Conservation (phyloP, 805 yeast species). For the Candida mattraensis region DNA sequence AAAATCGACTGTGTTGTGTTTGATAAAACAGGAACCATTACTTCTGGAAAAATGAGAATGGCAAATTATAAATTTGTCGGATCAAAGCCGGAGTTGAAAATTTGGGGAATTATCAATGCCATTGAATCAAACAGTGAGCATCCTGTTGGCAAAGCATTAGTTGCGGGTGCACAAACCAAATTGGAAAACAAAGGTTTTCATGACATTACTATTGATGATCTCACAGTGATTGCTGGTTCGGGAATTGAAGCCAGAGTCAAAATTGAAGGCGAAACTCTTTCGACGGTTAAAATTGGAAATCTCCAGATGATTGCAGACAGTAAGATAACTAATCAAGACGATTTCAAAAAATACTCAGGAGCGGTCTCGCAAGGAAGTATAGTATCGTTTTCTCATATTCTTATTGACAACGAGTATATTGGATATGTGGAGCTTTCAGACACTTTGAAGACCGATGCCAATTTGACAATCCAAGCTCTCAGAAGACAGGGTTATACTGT, state of each 20-base stretch:
- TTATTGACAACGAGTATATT: constrained; percentile 53
- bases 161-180: constrained; percentile 29
- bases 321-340: constrained; percentile 22
- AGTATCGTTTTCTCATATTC: constrained; percentile 37
- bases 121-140: constrained; percentile 79
- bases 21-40: constrained; percentile 95
- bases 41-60: constrained; percentile 74
- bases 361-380: constrained; percentile 15
- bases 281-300: constrained; percentile 56
- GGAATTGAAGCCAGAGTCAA: constrained; percentile 43
- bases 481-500: constrained; percentile 53
- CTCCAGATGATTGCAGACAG: constrained; percentile 37
- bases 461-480: constrained; percentile 56
- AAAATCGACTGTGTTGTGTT: constrained; percentile 67
- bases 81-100: constrained; percentile 24
- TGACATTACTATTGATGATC: constrained; percentile 30
- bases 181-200: constrained; percentile 3
- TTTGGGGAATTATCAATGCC: constrained; percentile 55
- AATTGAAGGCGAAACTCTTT: constrained; percentile 2
- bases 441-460: constrained; percentile 63
- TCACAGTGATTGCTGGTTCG: constrained; percentile 42
- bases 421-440: constrained; percentile 75
- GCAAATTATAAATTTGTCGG: constrained; percentile 24
- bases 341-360: constrained; percentile 13
- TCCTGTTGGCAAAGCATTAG: constrained; percentile 79